Base-by-base conservation (phyloP, 1,284 basidiomycete species). In the Acaromyces ingoldii region DNA sequence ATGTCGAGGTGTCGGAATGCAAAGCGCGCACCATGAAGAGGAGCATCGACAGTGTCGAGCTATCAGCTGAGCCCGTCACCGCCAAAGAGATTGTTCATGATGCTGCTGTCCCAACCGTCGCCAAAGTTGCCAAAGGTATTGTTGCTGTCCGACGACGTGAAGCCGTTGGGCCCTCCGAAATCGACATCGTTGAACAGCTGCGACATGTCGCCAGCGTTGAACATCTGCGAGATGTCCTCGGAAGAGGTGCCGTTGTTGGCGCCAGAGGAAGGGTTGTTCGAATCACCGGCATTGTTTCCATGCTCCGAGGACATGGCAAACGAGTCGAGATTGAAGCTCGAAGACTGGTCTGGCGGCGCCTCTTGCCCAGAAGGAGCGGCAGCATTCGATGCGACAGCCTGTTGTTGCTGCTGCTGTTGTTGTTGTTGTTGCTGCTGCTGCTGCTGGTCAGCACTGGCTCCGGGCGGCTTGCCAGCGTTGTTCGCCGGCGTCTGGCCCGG, bases 101-200 rank as follows among this genome's bases (percentile, higher is more conserved):
- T 65, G 19, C 29, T 31, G 54, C 53, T 57, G 39, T 65, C 63
- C 63, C 63, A 63, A 19, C 41, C 53, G 19, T 63, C 63, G 11
- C 58, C 46, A 28, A 29, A 65, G 28, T 11, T 54, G 46, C n/a
- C 47, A 38, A 33, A n/a, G n/a, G n/a, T n/a, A 30, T 31, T 39
- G 21, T 2, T 51, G 19, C 17, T 28, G 34, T 45, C 42, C 17
- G 29, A 17, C 3, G 42, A 45, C 30, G 17, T 22, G 15, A 45
- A 45, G 4, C 55, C 19, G 55, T 58, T 0, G 56, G 48, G 3
- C 53, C 60, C 26, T 60, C 60, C 25, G 60, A 63, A 25, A 46
- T 60, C 59, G 44, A 71, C 57, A 45, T 71, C 68, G 49, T 72
- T 67, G 29, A 72, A 72, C 40, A 72, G 66, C 37, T 72, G 67